Evolutionary conservation across 176 grass and related monocot species (phyloP), one percentile per base, ranked within the genome.

Genomic region (Zoysia japonica): DNA sequence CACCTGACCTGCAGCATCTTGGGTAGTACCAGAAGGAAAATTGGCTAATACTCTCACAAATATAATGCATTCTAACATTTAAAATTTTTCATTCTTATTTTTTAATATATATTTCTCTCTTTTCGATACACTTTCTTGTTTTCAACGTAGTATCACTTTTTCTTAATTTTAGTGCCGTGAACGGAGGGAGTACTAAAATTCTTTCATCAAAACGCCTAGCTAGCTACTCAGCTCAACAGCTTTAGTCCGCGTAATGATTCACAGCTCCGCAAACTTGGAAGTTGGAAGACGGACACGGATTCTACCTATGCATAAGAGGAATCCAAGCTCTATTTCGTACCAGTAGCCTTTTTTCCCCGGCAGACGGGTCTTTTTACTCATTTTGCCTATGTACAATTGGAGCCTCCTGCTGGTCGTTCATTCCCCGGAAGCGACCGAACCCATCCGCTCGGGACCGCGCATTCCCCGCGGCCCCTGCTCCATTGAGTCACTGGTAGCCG

Each of bases 241-340:
- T 56, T 80, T 61, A 85, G 81, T 85, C 40, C 16, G 50, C 43
- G 48, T 39, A 84, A 89, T 82, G 83, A 82, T 89, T 77, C 87
- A 78, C 82, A 72, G 28, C 82, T 85, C 73, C 82, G 44, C 67
- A 56, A 82, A 41, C 51, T 72, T 73, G 73, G 78, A 85, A 81
- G 78, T 72, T 73, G 73, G 78, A 85, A 81, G 78, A 49, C 43
- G 78, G 47, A 49, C 28, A 28, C 7, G 9, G 82, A 82, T 82
- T 85, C 73, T 77, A 83, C 59, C 78, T 82, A 81, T 82, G 65
- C 78, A 82, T 42, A 67, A 61, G 76, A 62, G 47, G 60, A 77
- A 77, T 81, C 83, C 82, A 89, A 82, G 85, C 77, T 71, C 51
- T 66, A 40, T 1, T 1, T 2, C 1, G 5, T 56, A 56, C 3